Base-by-base conservation (phyloP, 768 basidiomycete species). In the Epithele typhae region DNA sequence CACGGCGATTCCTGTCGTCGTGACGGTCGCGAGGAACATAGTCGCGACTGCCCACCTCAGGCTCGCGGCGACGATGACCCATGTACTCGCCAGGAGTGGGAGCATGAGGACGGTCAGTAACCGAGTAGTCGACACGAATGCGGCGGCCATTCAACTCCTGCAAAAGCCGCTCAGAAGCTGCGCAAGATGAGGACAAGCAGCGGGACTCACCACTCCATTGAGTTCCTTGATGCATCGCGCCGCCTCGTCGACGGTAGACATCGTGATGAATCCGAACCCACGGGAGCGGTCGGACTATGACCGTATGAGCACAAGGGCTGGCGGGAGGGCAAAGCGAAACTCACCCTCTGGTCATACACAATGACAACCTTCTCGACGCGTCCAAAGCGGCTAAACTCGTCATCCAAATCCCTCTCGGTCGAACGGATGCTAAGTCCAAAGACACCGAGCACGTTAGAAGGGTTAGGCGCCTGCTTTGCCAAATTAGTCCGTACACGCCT, bases 31-130 rank as follows among this genome's bases (percentile, higher is more conserved):
- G n/a, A n/a, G n/a, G n/a, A n/a, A n/a, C n/a, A 18, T 59, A 62
- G 12, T 64, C 64, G 32, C 59, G 58, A 45, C 64, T 14, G 35
- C 35, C 58, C 57, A 54, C 58, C 51, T 67, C 64, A 45, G 71
- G 59, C 42, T 75, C 73, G 18, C 71, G 67, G 43, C 87, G 85
- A 40, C 88, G 81, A 55, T 90, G 87, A 11, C 95, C 92, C 90
- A 95, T 95, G 67, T 97, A 99, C 70, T 96, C 91, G 51, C 95
- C 95, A 4, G 95, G 95, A 9, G 95, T 99, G 8, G 96, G 92
- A 12, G 88, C 84, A 67, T 99, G 95, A 21, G 95, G 91, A 37
- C 90, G 81, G 52, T 87, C 83, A 9, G 95, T 99, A 40, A 95
- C 88, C 0, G 92, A 96, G 63, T 88, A 99, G 63, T 98, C 95